phyloP scores from a whole-genome alignment of 2,329 filamentous ascomycete genomes.

The Colletotrichum tropicale region DNA sequence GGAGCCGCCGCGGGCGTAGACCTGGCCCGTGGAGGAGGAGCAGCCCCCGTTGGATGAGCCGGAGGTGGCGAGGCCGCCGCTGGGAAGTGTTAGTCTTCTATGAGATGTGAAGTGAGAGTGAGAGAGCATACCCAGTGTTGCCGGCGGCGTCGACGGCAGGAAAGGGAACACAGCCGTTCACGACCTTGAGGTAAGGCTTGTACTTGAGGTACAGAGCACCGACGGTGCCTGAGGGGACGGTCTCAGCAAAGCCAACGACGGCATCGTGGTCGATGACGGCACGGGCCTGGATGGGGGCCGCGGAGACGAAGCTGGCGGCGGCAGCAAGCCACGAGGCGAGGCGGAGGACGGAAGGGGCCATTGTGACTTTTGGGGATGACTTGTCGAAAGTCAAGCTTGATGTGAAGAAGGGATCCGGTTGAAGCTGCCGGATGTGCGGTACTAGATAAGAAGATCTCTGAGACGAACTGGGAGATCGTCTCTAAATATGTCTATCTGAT shows the following conservation, averaged over 20 bases:
- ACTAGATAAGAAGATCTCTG: background rate
- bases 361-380: background rate
- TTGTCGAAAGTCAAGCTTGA: background rate
- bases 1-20: conserved; percentile 32
- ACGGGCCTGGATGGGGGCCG: conserved; percentile 29
- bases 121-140: conserved; percentile 55
- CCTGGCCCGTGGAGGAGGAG: conserved; percentile 33
- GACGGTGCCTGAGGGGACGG: conserved; percentile 30
- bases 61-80: conserved; percentile 30
- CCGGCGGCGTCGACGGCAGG: conserved; percentile 63
- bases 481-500: background rate
- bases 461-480: conserved; percentile 13
- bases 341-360: conserved; percentile 19
- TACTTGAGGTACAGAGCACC: conserved; percentile 36
- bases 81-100: conserved; percentile 14
- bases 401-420: background rate
- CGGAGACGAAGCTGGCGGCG: conserved; percentile 13
- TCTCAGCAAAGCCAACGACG: conserved; percentile 35
- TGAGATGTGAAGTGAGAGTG: background rate
- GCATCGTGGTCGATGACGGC: conserved; percentile 33
- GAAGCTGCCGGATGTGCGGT: background rate
- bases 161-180: conserved; percentile 67
- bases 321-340: conserved; percentile 19
- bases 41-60: conserved; percentile 31
- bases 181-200: conserved; percentile 44